These are phyloP conservation scores for Leucaena leucocephala DNA, from an alignment of 306 rosid species.

Conservation along the genomic window DNA sequence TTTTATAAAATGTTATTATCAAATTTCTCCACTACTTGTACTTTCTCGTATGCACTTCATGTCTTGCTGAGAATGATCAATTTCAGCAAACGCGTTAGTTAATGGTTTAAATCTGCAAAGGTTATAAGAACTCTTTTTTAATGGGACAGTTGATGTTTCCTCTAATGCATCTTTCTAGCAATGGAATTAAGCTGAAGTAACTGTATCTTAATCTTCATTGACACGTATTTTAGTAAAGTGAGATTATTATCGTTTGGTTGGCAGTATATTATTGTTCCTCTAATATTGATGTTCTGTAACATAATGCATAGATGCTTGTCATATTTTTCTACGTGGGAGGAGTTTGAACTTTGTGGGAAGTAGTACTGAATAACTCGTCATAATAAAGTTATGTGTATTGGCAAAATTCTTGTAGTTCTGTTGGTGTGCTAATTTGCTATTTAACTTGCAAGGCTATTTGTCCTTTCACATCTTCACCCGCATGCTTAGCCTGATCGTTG, in stretches of 20 bases:
- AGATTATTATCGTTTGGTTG: slow-evolving; percentile 12
- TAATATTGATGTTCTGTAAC: not conserved
- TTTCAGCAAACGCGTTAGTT: slow-evolving; percentile 1
- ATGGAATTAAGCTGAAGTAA: slow-evolving; percentile 14
- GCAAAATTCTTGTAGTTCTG: slow-evolving; percentile 23
- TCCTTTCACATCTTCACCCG: slow-evolving; percentile 13
- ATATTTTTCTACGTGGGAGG: slow-evolving; percentile 8
- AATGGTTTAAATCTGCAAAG: not conserved
- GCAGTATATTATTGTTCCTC: slow-evolving; percentile 20
- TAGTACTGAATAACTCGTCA: slow-evolving; percentile 13
- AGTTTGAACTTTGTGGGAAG: not conserved
- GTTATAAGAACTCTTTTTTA: slow-evolving; percentile 7
- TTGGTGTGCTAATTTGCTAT: slow-evolving; percentile 16
- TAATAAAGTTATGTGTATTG: not conserved
- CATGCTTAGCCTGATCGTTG: slow-evolving; percentile 11
- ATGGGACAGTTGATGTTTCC: not conserved
- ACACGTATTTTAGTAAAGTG: not conserved
- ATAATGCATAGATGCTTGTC: slow-evolving; percentile 1
- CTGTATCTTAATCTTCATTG: slow-evolving; percentile 16
- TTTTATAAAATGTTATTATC: slow-evolving; percentile 28
- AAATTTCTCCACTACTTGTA: not conserved
- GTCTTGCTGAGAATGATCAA: not conserved
- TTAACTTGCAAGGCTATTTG: slow-evolving; percentile 23
- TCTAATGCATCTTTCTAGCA: slow-evolving; percentile 14
- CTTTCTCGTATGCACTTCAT: slow-evolving; percentile 4